A percentile compares a stretch with the other conserved stretches of the same genome.
phyloP scores from a whole-genome alignment of 208 protist genomes.

The Trypanosoma brucei region DNA sequence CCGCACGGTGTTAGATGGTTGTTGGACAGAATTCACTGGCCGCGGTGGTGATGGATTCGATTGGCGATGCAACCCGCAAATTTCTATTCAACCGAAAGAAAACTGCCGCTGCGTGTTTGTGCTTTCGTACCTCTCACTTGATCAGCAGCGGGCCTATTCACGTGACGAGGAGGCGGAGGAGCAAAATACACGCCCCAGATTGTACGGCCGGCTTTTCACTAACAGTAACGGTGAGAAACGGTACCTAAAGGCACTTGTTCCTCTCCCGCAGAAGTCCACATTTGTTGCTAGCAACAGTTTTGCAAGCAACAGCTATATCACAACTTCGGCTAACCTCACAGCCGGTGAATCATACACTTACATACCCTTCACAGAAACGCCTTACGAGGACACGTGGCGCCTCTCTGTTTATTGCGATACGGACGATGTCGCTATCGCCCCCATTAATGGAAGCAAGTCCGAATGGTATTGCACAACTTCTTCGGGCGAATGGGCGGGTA shows the following conservation, averaged over 20 bases:
- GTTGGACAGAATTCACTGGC: conserved; percentile 84
- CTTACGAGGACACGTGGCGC: conserved; percentile 70
- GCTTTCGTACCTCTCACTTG: conserved; percentile 79
- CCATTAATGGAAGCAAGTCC: conserved; percentile 31
- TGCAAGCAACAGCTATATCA: conserved; percentile 86
- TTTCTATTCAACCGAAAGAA: conserved; percentile 51
- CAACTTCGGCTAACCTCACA: conserved; percentile 59
- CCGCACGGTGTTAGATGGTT: conserved; percentile 70
- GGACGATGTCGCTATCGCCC: conserved; percentile 60
- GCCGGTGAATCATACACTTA: conserved; percentile 73
- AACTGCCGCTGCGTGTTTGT: conserved; percentile 80
- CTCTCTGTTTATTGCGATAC: conserved; percentile 87
- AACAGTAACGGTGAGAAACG: conserved; percentile 74
- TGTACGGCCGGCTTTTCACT: conserved; percentile 86
- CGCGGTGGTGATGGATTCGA: conserved; percentile 75
- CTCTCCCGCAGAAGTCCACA: conserved; percentile 78
- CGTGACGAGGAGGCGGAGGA: conserved; percentile 72
- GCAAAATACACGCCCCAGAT: conserved; percentile 63
- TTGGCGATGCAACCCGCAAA: conserved; percentile 88
- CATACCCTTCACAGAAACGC: conserved; percentile 84
- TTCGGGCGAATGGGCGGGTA: conserved; percentile 50
- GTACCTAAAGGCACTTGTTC: conserved; percentile 82
- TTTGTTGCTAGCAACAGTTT: conserved; percentile 87
- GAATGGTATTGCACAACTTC: conserved; percentile 74
- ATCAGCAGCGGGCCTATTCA: conserved; percentile 48